Conservation (phyloP, 805 yeast species). For the Diddensiella transvaalensis region DNA sequence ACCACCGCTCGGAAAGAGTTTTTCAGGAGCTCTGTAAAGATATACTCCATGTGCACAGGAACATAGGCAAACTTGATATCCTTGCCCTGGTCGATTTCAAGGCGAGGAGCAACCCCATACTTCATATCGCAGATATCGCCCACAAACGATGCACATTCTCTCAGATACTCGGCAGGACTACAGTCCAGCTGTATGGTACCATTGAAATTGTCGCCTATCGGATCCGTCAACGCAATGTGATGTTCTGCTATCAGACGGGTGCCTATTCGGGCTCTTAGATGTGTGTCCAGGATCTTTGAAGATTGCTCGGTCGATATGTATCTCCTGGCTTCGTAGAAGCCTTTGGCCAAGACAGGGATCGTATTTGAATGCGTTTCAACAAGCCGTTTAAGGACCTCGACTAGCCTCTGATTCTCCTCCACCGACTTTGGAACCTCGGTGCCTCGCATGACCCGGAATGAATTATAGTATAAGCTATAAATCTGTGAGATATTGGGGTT, state of each 20-base stretch:
- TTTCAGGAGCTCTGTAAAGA: constrained; percentile 80
- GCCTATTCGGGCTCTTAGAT: constrained; percentile 77
- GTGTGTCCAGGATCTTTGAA: constrained; percentile 64
- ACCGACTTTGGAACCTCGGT: constrained; percentile 44
- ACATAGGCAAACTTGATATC: constrained; percentile 73
- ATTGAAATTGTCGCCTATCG: constrained; percentile 43
- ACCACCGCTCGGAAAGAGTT: constrained; percentile 86
- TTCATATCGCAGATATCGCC: constrained; percentile 79
- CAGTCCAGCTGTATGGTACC: constrained; percentile 69
- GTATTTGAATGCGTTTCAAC: constrained; percentile 81
- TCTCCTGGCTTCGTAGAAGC: constrained; percentile 63
- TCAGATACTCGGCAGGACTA: constrained; percentile 59
- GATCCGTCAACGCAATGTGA: constrained; percentile 61
- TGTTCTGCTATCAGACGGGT: constrained; percentile 86
- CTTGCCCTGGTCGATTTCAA: constrained; percentile 54
- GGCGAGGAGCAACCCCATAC: constrained; percentile 69
- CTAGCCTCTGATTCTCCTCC: constrained; percentile 53
- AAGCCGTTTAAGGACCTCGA: constrained; percentile 51
- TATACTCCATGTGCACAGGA: constrained; percentile 82
- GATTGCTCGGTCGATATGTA: constrained; percentile 47
- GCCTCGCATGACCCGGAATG: constrained; percentile 52
- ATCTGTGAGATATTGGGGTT: constrained; percentile 83
- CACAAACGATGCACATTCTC: constrained; percentile 66
- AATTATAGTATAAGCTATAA: constrained; percentile 66
- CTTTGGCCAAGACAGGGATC: constrained; percentile 74